Evolutionary conservation across 2,329 filamentous ascomycete species (phyloP).

Genomic region (Penicillium expansum): DNA sequence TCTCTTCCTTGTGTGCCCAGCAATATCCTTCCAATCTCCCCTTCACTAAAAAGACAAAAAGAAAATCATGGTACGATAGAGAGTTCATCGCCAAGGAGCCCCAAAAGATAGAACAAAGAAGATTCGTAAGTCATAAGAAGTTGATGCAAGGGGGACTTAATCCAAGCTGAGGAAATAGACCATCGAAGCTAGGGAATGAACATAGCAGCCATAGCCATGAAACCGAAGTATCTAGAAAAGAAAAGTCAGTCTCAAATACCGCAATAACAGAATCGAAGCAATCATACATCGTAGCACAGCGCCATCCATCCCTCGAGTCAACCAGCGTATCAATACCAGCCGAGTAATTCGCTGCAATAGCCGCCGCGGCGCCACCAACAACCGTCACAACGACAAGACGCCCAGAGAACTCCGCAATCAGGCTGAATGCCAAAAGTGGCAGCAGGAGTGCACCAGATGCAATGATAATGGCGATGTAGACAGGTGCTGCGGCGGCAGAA

Average conservation of each 20-base stretch:
- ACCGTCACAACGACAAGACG: constrained; percentile 58
- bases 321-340: constrained; percentile 36
- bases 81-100: neutral
- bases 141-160: neutral
- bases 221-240: constrained; percentile 38
- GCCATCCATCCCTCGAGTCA: constrained; percentile 41
- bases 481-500: constrained; percentile 22
- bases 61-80: neutral
- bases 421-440: constrained; percentile 58
- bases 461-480: constrained; percentile 45
- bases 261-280: neutral
- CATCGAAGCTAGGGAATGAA: constrained; percentile 32
- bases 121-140: constrained; percentile 18
- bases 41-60: neutral
- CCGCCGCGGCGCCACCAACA: constrained; percentile 48
- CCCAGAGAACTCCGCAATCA: constrained; percentile 56
- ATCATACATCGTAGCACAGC: constrained; percentile 39
- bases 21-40: neutral
- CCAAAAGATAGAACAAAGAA: constrained; percentile 2
- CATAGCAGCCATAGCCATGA: constrained; percentile 40
- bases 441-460: constrained; percentile 54
- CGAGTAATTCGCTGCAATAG: constrained; percentile 39
- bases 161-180: neutral
- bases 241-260: neutral
- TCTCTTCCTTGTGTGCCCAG: neutral